Percentiles rank a stretch among this genome's conserved stretches.
These are phyloP conservation scores for Sonneratia alba DNA, from an alignment of 345 rosid species.

Conservation along the genomic window DNA sequence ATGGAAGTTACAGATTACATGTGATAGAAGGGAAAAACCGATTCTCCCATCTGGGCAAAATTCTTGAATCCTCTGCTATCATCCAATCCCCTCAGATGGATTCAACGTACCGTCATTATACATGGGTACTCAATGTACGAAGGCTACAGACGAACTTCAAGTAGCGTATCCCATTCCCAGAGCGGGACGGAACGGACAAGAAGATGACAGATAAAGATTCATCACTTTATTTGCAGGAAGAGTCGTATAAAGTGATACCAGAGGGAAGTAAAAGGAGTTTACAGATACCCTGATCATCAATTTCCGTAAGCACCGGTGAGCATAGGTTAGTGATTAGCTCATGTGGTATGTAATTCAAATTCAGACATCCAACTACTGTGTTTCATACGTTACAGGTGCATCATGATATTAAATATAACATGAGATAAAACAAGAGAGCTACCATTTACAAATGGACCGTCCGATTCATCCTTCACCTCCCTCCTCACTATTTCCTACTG, in stretches of 20 bases:
- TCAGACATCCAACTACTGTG: not conserved
- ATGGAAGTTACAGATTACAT: not conserved
- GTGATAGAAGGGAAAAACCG: not conserved
- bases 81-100: not conserved
- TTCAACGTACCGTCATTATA: not conserved
- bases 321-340: not conserved
- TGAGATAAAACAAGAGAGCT: not conserved
- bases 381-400: not conserved
- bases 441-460: conserved; percentile 11
- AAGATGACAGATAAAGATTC: not conserved
- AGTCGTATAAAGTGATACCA: not conserved
- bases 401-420: not conserved
- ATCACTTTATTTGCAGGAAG: not conserved
- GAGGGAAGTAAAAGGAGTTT: too few species aligned
- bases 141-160: not conserved
- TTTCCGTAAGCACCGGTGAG: not conserved
- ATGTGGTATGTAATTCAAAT: not conserved
- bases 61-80: not conserved
- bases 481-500: conserved; percentile 40
- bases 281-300: not conserved
- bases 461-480: conserved; percentile 14
- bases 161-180: not conserved
- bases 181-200: too few species aligned
- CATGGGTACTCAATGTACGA: too few species aligned
- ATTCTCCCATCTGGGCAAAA: not conserved